Conservation (phyloP, 129 eudicot genomes). For the Flaveria trinervia region DNA sequence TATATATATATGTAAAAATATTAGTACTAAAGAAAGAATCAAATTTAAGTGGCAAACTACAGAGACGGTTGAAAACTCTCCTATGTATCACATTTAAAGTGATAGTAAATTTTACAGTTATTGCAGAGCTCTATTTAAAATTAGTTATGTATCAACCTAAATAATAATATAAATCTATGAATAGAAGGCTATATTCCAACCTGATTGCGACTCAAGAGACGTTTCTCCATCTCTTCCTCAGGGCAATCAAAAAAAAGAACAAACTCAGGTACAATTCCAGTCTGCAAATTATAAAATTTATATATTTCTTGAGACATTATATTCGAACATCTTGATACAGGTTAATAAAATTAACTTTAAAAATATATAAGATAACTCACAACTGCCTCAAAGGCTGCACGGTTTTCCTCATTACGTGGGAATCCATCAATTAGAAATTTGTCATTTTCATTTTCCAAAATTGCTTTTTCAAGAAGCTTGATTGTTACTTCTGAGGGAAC, state of each 20-base stretch:
- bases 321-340: background rate
- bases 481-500: conserved; percentile 98
- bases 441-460: conserved; percentile 73
- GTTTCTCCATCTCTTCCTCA: conserved; percentile 95
- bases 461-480: conserved; percentile 88
- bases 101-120: background rate
- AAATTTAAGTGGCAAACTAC: too few relatives aligned
- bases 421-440: conserved; percentile 93
- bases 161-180: background rate
- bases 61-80: too few relatives aligned
- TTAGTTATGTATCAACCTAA: too few relatives aligned
- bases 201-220: conserved; percentile 87
- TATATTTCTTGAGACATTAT: background rate
- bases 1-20: background rate
- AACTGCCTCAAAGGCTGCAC: conserved; percentile 83
- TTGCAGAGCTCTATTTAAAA: too few relatives aligned
- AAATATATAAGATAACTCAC: conserved; percentile 46
- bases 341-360: background rate
- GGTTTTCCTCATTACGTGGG: conserved; percentile 98
- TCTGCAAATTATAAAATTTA: conserved; percentile 45
- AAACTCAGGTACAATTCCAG: conserved; percentile 78
- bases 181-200: conserved; percentile 33
- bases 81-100: background rate
- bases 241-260: conserved; percentile 89
- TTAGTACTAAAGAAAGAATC: too few relatives aligned